Evolutionary conservation across 495 filamentous ascomycete genomes (phyloP), one percentile per base, ranked within the genome.

Genomic region (Trichoderma asperelloides): DNA sequence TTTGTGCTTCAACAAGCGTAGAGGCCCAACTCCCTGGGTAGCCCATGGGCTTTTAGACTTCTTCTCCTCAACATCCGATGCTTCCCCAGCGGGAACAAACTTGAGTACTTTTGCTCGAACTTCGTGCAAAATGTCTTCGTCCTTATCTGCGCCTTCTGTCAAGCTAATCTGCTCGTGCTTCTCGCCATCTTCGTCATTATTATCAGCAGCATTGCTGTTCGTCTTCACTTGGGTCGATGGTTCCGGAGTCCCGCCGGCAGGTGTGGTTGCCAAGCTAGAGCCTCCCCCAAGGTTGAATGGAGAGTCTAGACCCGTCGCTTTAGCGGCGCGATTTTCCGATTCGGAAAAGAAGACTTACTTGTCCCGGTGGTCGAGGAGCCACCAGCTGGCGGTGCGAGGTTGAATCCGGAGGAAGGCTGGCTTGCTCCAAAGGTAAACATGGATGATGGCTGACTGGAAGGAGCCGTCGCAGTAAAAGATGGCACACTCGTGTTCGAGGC

Each of bases 1-100:
- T 67, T 86, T 86, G 75, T 93, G 80, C 71, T 87, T 87, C 57
- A 94, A 79, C 18, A 94, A 72, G 6, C 87, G 87, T 28, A 90
- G 72, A 4, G 82, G 81, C 0, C 90, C 91, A 8, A 88, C 78
- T 40, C 89, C 90, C 72, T 85, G 80, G 8, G 78, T 82, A 16
- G 76, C 71, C 88, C 89, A 91, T 9, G 78, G 75, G 60, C 72
- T 79, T 66, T 81, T 77, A 15, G 66, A 75, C 51, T 72, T 72
- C 30, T 69, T 70, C 66, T 77, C 72, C 28, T 71, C 68, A 1
- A 78, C 78, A 21, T 82, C 75, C n/a, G 75, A 73, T 21, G 69
- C 75, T 15, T 74, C 72, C 23, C 71, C 68, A 9, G 71, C 72
- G 16, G 74, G 69, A 23, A 77, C 72, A 28, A 77, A 80, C 71